Evolutionary conservation across 345 rosid species (phyloP), one percentile per base, ranked within the genome.

Genomic region (Linum usitatissimum): DNA sequence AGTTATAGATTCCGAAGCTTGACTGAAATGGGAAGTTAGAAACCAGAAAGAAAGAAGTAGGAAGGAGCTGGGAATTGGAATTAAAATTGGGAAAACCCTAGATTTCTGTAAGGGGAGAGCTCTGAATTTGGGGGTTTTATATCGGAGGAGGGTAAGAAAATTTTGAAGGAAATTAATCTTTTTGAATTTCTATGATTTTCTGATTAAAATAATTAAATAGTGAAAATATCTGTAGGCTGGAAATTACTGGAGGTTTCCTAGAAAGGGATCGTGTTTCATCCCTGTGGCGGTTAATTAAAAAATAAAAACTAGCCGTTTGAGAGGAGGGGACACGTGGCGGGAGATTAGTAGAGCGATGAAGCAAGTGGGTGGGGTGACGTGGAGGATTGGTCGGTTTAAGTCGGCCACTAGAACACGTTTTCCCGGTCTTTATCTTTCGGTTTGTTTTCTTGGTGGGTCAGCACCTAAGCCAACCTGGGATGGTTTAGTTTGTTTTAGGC

Each of bases 341-440:
- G 3, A 30, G 0, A 38, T 10, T 28, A 63, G 20, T 36, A 38
- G 75, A 64, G 14, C 0, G 12, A 12, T 28, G 70, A 67, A 51
- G 61, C 19, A 15, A 55, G 57, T 30, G 57, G 2, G 45, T 21
- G 19, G 3, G 61, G 53, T 63, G 68, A 67, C 65, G 71, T 67
- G 65, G 75, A 15, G 7, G 40, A 14, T 6, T 72, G 71, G 75
- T 59, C 75, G 75, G 75, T 67, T 68, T 30, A 53, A 72, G 75
- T 63, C 70, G 75, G 70, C 59, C 65, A 48, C 59, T 66, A 38
- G 20, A 61, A 71, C 70, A 65, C 70, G 75, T 59, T 62, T 71
- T 57, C 53, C 14, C 36, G 34, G n/a, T 1, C 18, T 28, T 49
- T 28, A 28, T 49, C 9, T 12, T 7, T 10, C 2, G 59, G 23